Conservation (phyloP, 768 basidiomycete genomes). For the Rhodotorula kratochvilovae region DNA sequence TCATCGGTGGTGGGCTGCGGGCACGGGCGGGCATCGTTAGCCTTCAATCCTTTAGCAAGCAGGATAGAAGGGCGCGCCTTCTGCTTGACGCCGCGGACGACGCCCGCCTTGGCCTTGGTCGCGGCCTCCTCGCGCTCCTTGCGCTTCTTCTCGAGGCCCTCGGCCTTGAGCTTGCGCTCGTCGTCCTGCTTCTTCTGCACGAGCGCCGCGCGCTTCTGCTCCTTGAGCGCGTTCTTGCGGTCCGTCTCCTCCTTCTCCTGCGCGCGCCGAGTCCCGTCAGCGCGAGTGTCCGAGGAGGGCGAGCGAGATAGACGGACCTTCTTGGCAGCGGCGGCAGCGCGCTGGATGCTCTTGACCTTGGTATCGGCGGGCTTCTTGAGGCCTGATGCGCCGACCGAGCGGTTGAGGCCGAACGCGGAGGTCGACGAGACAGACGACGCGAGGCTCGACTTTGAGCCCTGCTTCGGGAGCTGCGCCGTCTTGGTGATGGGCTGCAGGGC, state of each 20-base stretch:
- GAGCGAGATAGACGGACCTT: conserved; percentile 57
- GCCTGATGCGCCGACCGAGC: conserved; percentile 51
- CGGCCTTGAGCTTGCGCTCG: conserved; percentile 62
- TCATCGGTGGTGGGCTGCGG: conserved; percentile 53
- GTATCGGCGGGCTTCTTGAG: conserved; percentile 64
- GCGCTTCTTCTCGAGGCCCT: conserved; percentile 48
- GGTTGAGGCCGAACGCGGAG: conserved; percentile 58
- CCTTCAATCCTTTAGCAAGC: not conserved
- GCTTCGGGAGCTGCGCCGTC: conserved; percentile 3
- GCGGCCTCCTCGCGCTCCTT: conserved; percentile 35
- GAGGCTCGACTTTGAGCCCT: conserved; percentile 43
- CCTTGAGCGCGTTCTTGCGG: conserved; percentile 69
- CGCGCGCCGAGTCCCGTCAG: not conserved
- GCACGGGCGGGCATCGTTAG: not conserved
- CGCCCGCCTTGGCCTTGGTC: conserved; percentile 20
- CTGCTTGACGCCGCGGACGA: conserved; percentile 16
- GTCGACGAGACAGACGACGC: conserved; percentile 59
- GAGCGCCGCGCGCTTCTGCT: conserved; percentile 67
- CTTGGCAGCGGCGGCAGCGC: conserved; percentile 77
- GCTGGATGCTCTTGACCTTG: conserved; percentile 74
- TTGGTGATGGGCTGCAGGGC: conserved; percentile 11
- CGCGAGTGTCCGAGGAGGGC: not conserved
- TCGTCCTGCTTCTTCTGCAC: conserved; percentile 70
- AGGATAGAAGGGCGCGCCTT: conserved; percentile 12
- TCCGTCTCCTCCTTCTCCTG: conserved; percentile 88